Evolutionary conservation across 805 yeast genomes (phyloP), one percentile per base, ranked within the genome.

Genomic region (Middelhovenomyces tepae): DNA sequence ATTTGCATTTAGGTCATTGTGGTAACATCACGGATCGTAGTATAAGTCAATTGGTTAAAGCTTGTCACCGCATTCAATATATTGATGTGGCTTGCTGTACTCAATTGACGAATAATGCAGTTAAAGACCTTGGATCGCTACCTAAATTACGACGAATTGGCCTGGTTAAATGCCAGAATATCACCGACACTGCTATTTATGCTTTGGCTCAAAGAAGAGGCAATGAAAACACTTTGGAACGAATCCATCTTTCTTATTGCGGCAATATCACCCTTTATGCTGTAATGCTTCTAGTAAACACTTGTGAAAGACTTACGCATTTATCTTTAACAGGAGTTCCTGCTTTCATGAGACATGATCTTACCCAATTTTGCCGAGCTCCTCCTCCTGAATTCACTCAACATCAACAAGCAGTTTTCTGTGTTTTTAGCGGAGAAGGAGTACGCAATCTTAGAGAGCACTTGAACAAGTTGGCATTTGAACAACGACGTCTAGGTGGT

Each of bases 11-110:
- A 40, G 97, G 97, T 11, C 97, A 89, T 60, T 91, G 98, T 62
- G 71, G 76, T 28, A 74, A 80, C 50, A 81, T 89, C 37, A 89
- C 96, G 1, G 97, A 89, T 59, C 71, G 67, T 40, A 96, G 96
- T 14, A 91, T 91, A 11, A 69, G 73, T 18, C 66, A 71, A 7
- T 64, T 89, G 39, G 82, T 84, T 8, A 69, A 79, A 43, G 68
- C 71, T 29, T 91, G 97, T 51, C 81, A 80, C 37, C 67, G 95
- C 38, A 74, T 89, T 37, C 93, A 84, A 48, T 89, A 87, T 55
- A 84, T 89, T 43, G 98, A 89, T 59, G 71, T 91, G 39, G 97
- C 97, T 10, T 87, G 96, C 57, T 89, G 98, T 54, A 66, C 79
- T 1, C 93, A 84, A 54, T 66, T 89, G 35, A 86, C 97, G 2